A percentile compares a stretch with the other conserved stretches of the same genome.
phyloP scores from a whole-genome alignment of 768 basidiomycete species.

The Rhizopogon sp. region DNA sequence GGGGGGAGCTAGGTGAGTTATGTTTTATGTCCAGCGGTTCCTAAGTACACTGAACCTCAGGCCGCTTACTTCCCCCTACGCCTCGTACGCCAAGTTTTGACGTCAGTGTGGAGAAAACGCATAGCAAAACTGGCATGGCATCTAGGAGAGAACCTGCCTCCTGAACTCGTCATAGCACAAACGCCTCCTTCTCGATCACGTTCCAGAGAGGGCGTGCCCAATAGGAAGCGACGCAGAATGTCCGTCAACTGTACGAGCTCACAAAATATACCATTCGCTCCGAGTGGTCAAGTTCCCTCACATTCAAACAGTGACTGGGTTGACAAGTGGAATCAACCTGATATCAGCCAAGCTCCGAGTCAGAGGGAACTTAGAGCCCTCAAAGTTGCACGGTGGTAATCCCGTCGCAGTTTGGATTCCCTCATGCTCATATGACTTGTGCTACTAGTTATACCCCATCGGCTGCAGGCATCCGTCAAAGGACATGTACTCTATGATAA shows the following conservation, averaged over 20 bases:
- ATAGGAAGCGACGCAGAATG: constrained; percentile 8
- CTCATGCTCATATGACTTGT: not conserved
- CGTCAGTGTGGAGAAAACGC: constrained; percentile 35
- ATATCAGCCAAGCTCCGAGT: constrained; percentile 29
- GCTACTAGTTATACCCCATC: not conserved
- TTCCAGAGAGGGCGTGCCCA: not conserved
- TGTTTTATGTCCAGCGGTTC: no score
- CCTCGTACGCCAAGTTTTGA: constrained; percentile 20
- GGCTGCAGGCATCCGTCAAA: constrained; percentile 17
- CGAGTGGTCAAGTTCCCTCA: not conserved
- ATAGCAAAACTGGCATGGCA: constrained; percentile 56
- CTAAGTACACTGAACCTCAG: not conserved
- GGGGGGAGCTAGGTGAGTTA: no score
- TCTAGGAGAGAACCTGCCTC: constrained; percentile 54
- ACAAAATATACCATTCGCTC: not conserved
- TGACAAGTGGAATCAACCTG: constrained; percentile 36
- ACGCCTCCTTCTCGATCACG: not conserved
- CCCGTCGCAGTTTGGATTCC: not conserved
- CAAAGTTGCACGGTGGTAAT: not conserved
- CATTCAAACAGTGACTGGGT: constrained; percentile 22
- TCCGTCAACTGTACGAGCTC: constrained; percentile 9
- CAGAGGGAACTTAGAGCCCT: constrained; percentile 32
- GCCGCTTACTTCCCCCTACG: constrained; percentile 7
- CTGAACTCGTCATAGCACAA: constrained; percentile 43
- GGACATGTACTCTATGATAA: not conserved